These are phyloP conservation scores for Anisogramma anomala DNA, from an alignment of 2,329 filamentous ascomycete genomes.

Conservation along the genomic window DNA sequence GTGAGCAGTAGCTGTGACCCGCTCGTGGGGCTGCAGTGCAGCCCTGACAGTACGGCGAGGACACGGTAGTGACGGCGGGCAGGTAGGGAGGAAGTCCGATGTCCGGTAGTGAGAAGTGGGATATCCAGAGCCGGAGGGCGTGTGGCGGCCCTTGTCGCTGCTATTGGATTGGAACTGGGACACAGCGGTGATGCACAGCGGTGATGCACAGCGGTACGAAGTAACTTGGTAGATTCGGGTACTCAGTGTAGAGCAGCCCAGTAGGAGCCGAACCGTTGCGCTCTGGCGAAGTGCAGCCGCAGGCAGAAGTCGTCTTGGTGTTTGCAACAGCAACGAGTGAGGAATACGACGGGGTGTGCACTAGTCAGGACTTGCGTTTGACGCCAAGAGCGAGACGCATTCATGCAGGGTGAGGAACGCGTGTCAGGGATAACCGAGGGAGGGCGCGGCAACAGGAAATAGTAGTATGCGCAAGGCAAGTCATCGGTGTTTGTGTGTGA, in stretches of 20 bases:
- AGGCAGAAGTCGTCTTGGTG: constrained; percentile 4
- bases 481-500: too few species aligned
- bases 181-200: too few species aligned
- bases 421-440: neutral
- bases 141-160: neutral
- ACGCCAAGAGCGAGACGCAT: constrained; percentile 9
- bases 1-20: constrained; percentile 1
- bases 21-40: neutral
- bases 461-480: too few species aligned
- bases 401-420: constrained; percentile 5
- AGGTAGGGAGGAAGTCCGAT: neutral
- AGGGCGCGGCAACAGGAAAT: neutral
- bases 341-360: too few species aligned
- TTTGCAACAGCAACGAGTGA: neutral
- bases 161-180: too few species aligned
- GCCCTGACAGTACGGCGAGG: neutral
- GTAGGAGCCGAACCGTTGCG: too few species aligned
- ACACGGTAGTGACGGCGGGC: neutral
- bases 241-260: too few species aligned
- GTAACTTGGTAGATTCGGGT: too few species aligned
- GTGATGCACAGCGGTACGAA: too few species aligned
- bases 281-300: constrained; percentile 12
- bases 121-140: neutral
- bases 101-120: neutral
- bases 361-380: neutral